phyloP scores from a whole-genome alignment of 306 rosid genomes.

The Arachis hypogaea region DNA sequence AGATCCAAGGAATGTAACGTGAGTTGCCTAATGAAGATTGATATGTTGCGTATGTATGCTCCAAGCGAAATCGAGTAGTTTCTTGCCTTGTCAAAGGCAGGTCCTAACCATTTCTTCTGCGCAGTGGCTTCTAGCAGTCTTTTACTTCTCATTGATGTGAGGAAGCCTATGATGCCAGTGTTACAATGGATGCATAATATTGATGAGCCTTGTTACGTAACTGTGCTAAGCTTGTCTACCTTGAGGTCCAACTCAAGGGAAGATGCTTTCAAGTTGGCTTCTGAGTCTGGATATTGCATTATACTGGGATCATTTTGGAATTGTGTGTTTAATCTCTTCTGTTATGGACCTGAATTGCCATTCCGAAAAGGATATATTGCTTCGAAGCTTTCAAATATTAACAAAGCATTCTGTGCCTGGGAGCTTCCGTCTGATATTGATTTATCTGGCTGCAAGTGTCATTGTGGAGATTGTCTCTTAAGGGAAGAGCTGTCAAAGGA shows the following conservation, averaged over 20 bases:
- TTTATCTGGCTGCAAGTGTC: constrained; percentile 54
- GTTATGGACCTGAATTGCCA: constrained; percentile 59
- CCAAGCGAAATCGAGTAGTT: constrained; percentile 50
- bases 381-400: constrained; percentile 45
- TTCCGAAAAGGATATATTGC: constrained; percentile 42
- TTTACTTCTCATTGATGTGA: constrained; percentile 67
- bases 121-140: constrained; percentile 57
- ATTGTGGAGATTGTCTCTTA: constrained; percentile 62
- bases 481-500: constrained; percentile 61
- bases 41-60: constrained; percentile 48
- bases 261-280: constrained; percentile 55
- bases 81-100: constrained; percentile 55
- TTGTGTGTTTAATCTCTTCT: constrained; percentile 58
- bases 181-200: constrained; percentile 69
- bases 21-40: constrained; percentile 61
- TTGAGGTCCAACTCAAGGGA: constrained; percentile 59
- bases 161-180: constrained; percentile 63
- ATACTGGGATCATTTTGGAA: constrained; percentile 72
- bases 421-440: constrained; percentile 59
- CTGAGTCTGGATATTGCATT: constrained; percentile 68
- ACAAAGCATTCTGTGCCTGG: constrained; percentile 58
- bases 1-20: constrained; percentile 46
- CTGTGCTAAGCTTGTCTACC: constrained; percentile 54
- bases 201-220: constrained; percentile 51
- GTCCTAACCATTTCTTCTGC: constrained; percentile 53